A percentile compares a stretch with the other conserved stretches of the same genome.
Conservation (phyloP, 2,329 filamentous ascomycete species). For the Arthroderma sp. region DNA sequence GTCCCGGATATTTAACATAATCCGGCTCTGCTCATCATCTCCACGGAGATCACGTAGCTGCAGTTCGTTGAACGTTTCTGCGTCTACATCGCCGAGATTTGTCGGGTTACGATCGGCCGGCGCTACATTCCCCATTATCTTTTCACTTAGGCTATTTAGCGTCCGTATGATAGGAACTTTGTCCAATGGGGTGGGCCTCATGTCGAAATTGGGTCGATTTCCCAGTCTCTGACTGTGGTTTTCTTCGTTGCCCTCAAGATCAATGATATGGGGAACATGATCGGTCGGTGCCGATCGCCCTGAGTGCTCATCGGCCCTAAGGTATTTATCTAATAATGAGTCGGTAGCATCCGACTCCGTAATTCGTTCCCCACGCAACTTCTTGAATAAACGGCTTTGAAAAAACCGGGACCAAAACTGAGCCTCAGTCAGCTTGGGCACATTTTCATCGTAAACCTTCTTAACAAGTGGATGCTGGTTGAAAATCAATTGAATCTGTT, state of each 20-base stretch:
- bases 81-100: slow-evolving; percentile 53
- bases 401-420: slow-evolving; percentile 95
- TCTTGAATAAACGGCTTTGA: slow-evolving; percentile 77
- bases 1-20: slow-evolving; percentile 77
- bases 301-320: slow-evolving; percentile 54
- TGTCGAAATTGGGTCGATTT: slow-evolving; percentile 79
- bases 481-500: slow-evolving; percentile 89
- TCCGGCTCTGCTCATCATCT: slow-evolving; percentile 58
- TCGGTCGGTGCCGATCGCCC: slow-evolving; percentile 38
- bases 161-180: slow-evolving; percentile 83
- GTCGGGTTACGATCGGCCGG: slow-evolving; percentile 60
- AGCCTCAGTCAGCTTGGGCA: slow-evolving; percentile 63
- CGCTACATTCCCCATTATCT: slow-evolving; percentile 78
- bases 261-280: slow-evolving; percentile 75
- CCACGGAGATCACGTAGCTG: slow-evolving; percentile 67
- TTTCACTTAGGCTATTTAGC: slow-evolving; percentile 81
- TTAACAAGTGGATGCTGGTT: slow-evolving; percentile 83
- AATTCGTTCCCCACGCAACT: slow-evolving; percentile 77
- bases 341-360: slow-evolving; percentile 65
- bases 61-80: slow-evolving; percentile 61
- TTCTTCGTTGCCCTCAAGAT: slow-evolving; percentile 87
- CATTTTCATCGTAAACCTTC: slow-evolving; percentile 83
- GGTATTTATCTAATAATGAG: slow-evolving; percentile 71
- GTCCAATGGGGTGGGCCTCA: slow-evolving; percentile 60
- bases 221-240: slow-evolving; percentile 79